Conservation (phyloP, 148 eudicot genomes). For the Pouteria glomerata region DNA sequence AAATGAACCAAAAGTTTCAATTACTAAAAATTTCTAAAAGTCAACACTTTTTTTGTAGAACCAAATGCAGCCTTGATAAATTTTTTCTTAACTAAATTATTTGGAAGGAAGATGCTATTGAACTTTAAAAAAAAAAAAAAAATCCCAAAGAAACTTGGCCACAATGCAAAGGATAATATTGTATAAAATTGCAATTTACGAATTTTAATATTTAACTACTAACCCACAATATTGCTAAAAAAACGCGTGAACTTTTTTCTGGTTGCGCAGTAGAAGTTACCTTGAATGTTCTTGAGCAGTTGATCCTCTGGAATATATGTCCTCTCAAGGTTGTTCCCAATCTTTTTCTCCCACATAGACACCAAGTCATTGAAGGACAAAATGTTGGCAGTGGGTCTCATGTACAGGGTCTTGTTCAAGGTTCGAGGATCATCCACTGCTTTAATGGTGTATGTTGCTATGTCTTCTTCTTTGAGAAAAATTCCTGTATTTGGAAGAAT, state of each 20-base stretch:
- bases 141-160: too few species aligned
- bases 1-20: too few species aligned
- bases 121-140: too few species aligned
- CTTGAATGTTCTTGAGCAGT: constrained; percentile 5
- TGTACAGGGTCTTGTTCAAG: constrained; percentile 11
- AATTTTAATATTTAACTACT: not conserved
- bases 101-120: too few species aligned
- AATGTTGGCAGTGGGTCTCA: not conserved
- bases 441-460: constrained; percentile 7
- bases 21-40: too few species aligned
- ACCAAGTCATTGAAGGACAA: constrained; percentile 8
- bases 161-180: too few species aligned
- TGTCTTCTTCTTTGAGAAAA: not conserved
- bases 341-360: constrained; percentile 12
- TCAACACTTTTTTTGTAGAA: too few species aligned
- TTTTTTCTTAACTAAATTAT: too few species aligned
- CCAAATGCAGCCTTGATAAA: too few species aligned
- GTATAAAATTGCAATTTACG: not conserved
- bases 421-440: constrained; percentile 13
- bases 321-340: constrained; percentile 4
- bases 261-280: not conserved
- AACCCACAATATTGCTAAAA: too few species aligned
- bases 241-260: too few species aligned
- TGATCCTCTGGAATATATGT: constrained; percentile 6
- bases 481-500: too few species aligned